Evolutionary conservation across 495 filamentous ascomycete genomes (phyloP).

Genomic region (Lasiosphaeria miniovina): DNA sequence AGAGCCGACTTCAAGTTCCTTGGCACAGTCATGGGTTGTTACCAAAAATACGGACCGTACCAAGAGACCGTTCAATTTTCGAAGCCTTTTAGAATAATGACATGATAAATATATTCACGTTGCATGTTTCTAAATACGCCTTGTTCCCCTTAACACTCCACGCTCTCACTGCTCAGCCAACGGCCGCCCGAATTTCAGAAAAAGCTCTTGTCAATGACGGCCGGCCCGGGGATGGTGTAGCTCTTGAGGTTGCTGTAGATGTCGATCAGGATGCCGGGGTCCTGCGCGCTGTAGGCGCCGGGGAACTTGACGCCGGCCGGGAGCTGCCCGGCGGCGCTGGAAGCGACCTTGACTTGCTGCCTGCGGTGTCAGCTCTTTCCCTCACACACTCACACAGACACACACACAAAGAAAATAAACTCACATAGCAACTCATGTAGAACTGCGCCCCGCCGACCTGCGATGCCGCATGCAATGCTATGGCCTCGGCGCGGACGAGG

Average conservation of each 20-base stretch:
- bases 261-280: conserved; percentile 45
- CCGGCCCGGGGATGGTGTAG: conserved; percentile 36
- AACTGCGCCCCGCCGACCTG: conserved; percentile 45
- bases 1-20: too few species aligned
- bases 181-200: conserved; percentile 5
- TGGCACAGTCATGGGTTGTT: too few species aligned
- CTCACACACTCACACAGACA: not conserved
- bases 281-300: conserved; percentile 45
- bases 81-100: too few species aligned
- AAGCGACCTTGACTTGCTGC: conserved; percentile 45
- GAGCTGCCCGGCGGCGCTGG: conserved; percentile 31
- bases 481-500: conserved; percentile 48
- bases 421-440: conserved; percentile 39
- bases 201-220: conserved; percentile 24
- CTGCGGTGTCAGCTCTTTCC: not conserved
- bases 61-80: too few species aligned
- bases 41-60: too few species aligned
- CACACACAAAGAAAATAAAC: conserved; percentile 1
- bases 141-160: too few species aligned
- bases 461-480: conserved; percentile 44
- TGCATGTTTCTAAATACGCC: too few species aligned
- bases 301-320: conserved; percentile 45
- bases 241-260: conserved; percentile 38
- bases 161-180: too few species aligned
- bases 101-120: too few species aligned